Percentiles rank a stretch among this genome's conserved stretches.
Evolutionary conservation across 768 basidiomycete genomes (phyloP).

Genomic region (Tricholoma matsutake): DNA sequence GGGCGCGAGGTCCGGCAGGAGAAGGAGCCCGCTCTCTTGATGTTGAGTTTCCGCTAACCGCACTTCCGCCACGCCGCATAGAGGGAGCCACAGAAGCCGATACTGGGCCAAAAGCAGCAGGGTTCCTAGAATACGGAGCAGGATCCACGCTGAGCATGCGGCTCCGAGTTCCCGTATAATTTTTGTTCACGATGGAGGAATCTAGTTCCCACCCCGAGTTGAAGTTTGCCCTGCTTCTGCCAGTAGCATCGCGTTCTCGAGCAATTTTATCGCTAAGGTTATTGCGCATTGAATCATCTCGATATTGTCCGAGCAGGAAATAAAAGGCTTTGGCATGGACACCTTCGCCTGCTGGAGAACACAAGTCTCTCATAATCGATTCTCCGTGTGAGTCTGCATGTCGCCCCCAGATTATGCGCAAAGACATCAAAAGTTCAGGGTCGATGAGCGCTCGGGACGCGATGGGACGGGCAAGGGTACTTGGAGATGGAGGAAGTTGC

Average conservation of each 20-base stretch:
- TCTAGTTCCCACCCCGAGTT: slow-evolving; percentile 41
- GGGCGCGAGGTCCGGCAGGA: slow-evolving; percentile 49
- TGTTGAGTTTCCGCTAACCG: slow-evolving; percentile 11
- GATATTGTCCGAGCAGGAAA: slow-evolving; percentile 74
- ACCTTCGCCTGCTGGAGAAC: slow-evolving; percentile 66
- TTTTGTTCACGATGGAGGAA: slow-evolving; percentile 24
- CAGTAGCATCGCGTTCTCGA: slow-evolving; percentile 20
- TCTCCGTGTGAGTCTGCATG: slow-evolving; percentile 55
- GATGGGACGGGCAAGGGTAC: slow-evolving; percentile 68
- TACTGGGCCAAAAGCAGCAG: slow-evolving; percentile 11
- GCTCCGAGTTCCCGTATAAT: slow-evolving; percentile 25
- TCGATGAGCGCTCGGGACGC: slow-evolving; percentile 69
- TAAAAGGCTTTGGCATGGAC: slow-evolving; percentile 87
- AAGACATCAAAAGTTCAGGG: slow-evolving; percentile 69
- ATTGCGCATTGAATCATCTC: slow-evolving; percentile 48
- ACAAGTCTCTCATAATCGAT: slow-evolving; percentile 60
- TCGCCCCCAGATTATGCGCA: slow-evolving; percentile 82
- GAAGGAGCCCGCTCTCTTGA: slow-evolving; percentile 44
- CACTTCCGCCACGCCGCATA: slow-evolving; percentile 17
- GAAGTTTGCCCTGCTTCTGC: slow-evolving; percentile 26
- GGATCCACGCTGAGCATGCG: slow-evolving; percentile 16
- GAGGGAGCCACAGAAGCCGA: slow-evolving; percentile 17
- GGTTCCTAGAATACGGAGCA: slow-evolving; percentile 15
- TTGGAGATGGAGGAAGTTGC: slow-evolving; percentile 60
- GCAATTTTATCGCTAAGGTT: slow-evolving; percentile 48